phyloP scores from a whole-genome alignment of 176 grass and related monocot genomes.

The Oryza meridionalis region DNA sequence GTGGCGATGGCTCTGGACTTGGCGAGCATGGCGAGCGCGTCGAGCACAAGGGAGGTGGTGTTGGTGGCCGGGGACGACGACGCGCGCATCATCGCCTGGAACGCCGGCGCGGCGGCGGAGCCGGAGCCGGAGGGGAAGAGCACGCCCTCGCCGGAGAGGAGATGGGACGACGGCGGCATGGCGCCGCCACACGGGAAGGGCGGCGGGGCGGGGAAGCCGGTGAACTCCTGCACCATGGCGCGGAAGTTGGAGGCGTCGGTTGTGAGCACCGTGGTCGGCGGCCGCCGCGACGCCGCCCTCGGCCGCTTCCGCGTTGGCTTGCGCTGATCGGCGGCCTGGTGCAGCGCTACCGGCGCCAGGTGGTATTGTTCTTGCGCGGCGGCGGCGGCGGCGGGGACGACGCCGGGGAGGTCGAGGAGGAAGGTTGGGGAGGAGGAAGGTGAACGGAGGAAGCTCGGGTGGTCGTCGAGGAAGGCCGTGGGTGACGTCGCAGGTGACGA shows the following conservation, averaged over 20 bases:
- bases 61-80: slow-evolving; percentile 7
- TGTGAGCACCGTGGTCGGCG: slow-evolving; percentile 71
- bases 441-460: slow-evolving; percentile 35
- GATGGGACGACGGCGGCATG: slow-evolving; percentile 31
- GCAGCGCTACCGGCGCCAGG: not conserved
- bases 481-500: not conserved
- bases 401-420: slow-evolving; percentile 15
- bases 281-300: slow-evolving; percentile 56
- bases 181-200: slow-evolving; percentile 36
- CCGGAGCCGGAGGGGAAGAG: not conserved
- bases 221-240: slow-evolving; percentile 95
- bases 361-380: not conserved
- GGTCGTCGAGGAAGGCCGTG: slow-evolving; percentile 16
- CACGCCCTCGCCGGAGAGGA: slow-evolving; percentile 27
- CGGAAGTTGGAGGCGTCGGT: slow-evolving; percentile 82
- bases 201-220: slow-evolving; percentile 67
- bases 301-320: slow-evolving; percentile 57
- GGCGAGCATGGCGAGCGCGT: slow-evolving; percentile 11
- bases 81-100: slow-evolving; percentile 19
- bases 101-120: slow-evolving; percentile 6
- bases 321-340: not conserved
- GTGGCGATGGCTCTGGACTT: not conserved
- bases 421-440: slow-evolving; percentile 6
- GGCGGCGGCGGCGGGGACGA: not conserved
- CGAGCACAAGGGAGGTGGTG: not conserved